Base-by-base conservation (phyloP, 2,329 filamentous ascomycete species). In the Xylaria hypoxylon region DNA sequence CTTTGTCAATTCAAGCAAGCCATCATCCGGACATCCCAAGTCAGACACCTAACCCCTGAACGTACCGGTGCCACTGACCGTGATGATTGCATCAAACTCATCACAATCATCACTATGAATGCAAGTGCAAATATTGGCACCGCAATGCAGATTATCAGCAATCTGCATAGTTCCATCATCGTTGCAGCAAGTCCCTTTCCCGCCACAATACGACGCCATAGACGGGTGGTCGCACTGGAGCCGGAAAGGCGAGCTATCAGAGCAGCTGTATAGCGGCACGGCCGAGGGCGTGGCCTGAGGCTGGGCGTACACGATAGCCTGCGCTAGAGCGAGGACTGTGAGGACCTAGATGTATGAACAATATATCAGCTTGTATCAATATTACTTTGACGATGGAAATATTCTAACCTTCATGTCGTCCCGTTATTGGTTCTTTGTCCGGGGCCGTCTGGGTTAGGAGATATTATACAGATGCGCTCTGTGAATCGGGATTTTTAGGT, bases 191-290 rank as follows among this genome's bases (percentile, higher is more conserved):
- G 42, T 61, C 48, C 59, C 59, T 15, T 45, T 52, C 5, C 50
- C 48, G 17, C 59, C 48, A n/a, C 59, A 61, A 13, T 40, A 61
- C 22, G 28, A 24, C 26, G 38, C 53, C 45, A 61, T 61, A 11
- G 47, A 52, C n/a, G 59, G 59, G 47, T 44, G 40, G 26, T 52
- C 59, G 38, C 59, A 61, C 26, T 53, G 59, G 11, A 55, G 59
- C 40, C 50, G 50, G 38, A 53, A 62, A 19, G 38, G 28, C 11
- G 40, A 53, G 24, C 38, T 22, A 19, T 47, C 17, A 5, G 33
- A 31, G 50, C 59, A 62, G 40, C 48, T 47, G 50, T 55, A 62
- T 13, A 33, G 8, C 3, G 58, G 58, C 22, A 52, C 24, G 2
- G 10, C 47, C 33, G 47, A 24, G 26, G 28, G 15, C 17, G 40